phyloP scores from a whole-genome alignment of 352 stramenopile genomes.

The Globisporangium recalcitrans region DNA sequence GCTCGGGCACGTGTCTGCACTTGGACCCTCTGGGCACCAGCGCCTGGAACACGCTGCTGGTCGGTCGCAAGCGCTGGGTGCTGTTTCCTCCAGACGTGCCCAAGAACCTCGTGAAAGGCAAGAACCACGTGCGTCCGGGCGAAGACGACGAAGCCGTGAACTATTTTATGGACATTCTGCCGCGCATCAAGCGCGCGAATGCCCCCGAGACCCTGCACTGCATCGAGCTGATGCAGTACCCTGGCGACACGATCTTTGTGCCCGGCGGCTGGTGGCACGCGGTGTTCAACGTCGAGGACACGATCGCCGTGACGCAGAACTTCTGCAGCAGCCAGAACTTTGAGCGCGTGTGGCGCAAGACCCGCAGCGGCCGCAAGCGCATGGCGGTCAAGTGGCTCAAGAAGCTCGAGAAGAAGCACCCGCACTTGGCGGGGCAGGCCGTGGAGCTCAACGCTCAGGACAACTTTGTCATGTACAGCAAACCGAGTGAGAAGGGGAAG shows the following conservation, averaged over 20 bases:
- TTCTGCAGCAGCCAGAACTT: constrained; percentile 91
- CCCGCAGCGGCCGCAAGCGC: constrained; percentile 88
- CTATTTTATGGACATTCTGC: constrained; percentile 91
- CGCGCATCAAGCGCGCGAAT: constrained; percentile 78
- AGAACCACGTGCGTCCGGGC: constrained; percentile 81
- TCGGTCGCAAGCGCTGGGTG: constrained; percentile 95
- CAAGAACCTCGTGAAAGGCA: constrained; percentile 71
- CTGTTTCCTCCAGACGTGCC: constrained; percentile 91
- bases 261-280: constrained; percentile 92
- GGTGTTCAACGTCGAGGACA: constrained; percentile 90
- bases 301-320: constrained; percentile 92
- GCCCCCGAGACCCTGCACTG: constrained; percentile 52
- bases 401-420: constrained; percentile 73
- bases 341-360: constrained; percentile 77
- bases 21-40: constrained; percentile 94
- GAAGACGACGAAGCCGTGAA: constrained; percentile 91
- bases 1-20: constrained; percentile 92
- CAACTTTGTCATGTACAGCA: constrained; percentile 83
- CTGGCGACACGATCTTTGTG: constrained; percentile 91
- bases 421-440: constrained; percentile 77
- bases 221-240: constrained; percentile 87
- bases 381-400: constrained; percentile 94
- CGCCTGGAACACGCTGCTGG: constrained; percentile 95
- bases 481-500: constrained; percentile 11
- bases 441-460: constrained; percentile 84